These are phyloP conservation scores for Fragosphaeria purpurea DNA, from an alignment of 2,329 filamentous ascomycete genomes.

Conservation along the genomic window DNA sequence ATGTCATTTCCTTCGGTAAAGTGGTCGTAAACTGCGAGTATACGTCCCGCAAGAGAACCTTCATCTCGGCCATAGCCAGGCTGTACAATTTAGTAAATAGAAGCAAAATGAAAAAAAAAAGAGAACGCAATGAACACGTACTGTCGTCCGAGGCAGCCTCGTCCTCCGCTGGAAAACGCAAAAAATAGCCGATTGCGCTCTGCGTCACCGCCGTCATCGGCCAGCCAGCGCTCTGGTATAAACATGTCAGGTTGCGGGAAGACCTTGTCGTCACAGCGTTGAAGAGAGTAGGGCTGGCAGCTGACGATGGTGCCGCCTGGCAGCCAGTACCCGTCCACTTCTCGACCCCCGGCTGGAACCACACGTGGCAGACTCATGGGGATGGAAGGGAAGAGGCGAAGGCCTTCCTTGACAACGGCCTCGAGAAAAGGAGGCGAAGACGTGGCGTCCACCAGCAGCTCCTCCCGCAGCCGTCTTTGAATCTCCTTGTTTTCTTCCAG, in stretches of 20 bases:
- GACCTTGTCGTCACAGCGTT: conserved; percentile 50
- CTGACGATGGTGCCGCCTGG: conserved; percentile 47
- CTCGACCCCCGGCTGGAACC: conserved; percentile 39
- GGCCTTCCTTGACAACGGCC: conserved; percentile 50
- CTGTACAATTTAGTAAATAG: conserved; percentile 18
- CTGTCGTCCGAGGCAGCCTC: conserved; percentile 58
- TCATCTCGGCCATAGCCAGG: conserved; percentile 59
- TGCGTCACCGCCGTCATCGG: conserved; percentile 59
- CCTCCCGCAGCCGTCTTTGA: conserved; percentile 42
- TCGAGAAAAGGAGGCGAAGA: conserved; percentile 44
- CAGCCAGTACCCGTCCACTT: conserved; percentile 43
- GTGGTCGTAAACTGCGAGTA: conserved; percentile 49
- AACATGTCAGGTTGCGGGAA: conserved; percentile 72
- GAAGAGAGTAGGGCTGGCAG: conserved; percentile 50
- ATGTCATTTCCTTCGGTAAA: conserved; percentile 41
- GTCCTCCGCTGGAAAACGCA: conserved; percentile 54
- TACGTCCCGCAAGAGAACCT: conserved; percentile 49
- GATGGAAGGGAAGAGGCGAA: conserved; percentile 53
- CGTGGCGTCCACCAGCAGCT: conserved; percentile 31
- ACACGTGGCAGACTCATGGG: conserved; percentile 55
- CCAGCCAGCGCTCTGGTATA: conserved; percentile 75
- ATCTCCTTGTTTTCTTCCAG: conserved; percentile 40
- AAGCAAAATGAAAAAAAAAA: too few species aligned
- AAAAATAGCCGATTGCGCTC: conserved; percentile 55
- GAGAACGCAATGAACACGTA: conserved; percentile 28